These are phyloP conservation scores for Bipolaris oryzae DNA, from an alignment of 2,329 filamentous ascomycete genomes.

Conservation along the genomic window DNA sequence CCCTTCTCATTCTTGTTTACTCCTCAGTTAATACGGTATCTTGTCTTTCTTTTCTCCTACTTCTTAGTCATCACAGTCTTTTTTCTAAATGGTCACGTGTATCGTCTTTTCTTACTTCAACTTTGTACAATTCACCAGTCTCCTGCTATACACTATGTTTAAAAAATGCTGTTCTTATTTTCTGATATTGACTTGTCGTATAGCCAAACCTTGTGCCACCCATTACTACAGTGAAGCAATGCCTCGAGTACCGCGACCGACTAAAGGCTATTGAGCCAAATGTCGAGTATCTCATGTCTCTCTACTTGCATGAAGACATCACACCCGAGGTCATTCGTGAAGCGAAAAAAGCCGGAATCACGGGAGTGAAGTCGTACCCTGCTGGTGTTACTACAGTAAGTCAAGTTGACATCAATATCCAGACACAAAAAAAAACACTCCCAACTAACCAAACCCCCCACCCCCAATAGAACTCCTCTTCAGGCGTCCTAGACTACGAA, in stretches of 20 bases:
- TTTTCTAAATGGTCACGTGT: too few species aligned
- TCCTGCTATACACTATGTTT: too few species aligned
- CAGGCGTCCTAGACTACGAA: slow-evolving; percentile 72
- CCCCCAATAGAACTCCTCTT: slow-evolving; percentile 61
- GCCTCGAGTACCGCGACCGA: slow-evolving; percentile 53
- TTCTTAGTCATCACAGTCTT: too few species aligned
- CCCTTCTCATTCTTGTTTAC: background rate
- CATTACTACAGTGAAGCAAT: slow-evolving; percentile 56
- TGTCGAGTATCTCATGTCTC: slow-evolving; percentile 59
- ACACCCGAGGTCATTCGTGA: slow-evolving; percentile 66
- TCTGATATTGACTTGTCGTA: background rate
- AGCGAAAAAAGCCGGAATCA: slow-evolving; percentile 74
- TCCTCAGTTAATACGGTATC: background rate
- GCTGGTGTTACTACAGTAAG: slow-evolving; percentile 51
- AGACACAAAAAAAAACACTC: background rate
- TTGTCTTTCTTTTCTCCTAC: too few species aligned
- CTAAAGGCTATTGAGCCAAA: slow-evolving; percentile 55
- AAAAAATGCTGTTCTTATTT: background rate
- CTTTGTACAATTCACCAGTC: too few species aligned
- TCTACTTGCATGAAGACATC: slow-evolving; percentile 58
- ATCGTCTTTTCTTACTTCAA: too few species aligned
- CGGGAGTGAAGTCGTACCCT: slow-evolving; percentile 73
- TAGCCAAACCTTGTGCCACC: slow-evolving; percentile 59
- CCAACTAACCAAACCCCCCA: background rate
- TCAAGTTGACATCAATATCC: background rate